Percentiles rank a stretch among this genome's conserved stretches.
These are phyloP conservation scores for Metroxylon sagu DNA, from an alignment of 176 grass and related monocot species.

Conservation along the genomic window DNA sequence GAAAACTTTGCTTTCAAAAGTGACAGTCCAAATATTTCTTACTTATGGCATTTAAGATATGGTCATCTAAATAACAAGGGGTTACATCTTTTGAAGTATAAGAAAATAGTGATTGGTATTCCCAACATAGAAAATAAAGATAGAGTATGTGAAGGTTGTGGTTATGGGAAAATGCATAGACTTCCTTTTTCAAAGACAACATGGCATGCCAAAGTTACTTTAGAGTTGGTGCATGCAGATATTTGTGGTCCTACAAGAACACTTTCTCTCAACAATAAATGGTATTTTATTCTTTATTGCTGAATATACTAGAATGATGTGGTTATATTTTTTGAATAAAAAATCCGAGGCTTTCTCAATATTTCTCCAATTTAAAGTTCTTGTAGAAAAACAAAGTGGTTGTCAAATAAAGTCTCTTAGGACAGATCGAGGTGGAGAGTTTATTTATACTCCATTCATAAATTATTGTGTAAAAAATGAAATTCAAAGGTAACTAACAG, in stretches of 20 bases:
- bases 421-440: background rate
- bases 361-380: background rate
- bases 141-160: conserved; percentile 11
- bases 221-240: background rate
- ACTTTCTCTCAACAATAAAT: background rate
- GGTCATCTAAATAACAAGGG: conserved; percentile 8
- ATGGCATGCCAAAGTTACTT: background rate
- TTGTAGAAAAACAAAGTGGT: background rate
- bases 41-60: conserved; percentile 15
- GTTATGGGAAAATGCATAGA: background rate
- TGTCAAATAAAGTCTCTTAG: background rate
- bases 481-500: too few species aligned
- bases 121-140: background rate
- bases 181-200: background rate
- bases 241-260: background rate
- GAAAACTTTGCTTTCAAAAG: too few species aligned
- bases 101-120: conserved; percentile 12
- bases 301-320: background rate
- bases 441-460: background rate
- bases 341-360: background rate
- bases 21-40: too few species aligned
- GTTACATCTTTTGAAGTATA: conserved; percentile 7
- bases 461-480: background rate
- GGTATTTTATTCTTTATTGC: conserved; percentile 1
- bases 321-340: background rate